These are phyloP conservation scores for Arthrobotrys megalospora DNA, from an alignment of 2,329 filamentous ascomycete species.

Conservation along the genomic window DNA sequence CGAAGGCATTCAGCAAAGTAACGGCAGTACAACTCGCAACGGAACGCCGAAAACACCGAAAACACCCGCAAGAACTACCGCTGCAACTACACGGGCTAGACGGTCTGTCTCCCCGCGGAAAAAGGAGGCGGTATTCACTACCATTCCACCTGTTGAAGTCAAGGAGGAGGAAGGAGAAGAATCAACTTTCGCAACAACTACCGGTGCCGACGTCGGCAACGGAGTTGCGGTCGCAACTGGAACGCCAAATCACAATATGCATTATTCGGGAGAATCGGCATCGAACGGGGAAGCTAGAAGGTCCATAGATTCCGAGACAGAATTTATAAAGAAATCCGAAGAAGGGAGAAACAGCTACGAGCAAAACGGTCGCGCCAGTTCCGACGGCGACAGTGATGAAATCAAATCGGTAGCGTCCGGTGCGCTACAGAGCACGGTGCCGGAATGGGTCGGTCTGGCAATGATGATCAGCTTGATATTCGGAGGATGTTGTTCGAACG, in stretches of 20 bases:
- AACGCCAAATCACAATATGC: slow-evolving; percentile 33
- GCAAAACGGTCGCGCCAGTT: slow-evolving; percentile 34
- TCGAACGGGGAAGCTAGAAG: slow-evolving; percentile 39
- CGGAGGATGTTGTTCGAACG: slow-evolving; percentile 94
- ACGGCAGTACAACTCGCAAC: slow-evolving; percentile 1
- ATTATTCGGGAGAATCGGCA: slow-evolving; percentile 42
- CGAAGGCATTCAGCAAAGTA: slow-evolving; percentile 20
- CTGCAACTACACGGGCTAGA: slow-evolving; percentile 7
- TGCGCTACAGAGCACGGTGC: slow-evolving; percentile 67
- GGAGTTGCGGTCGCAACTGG: background rate
- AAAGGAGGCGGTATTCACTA: slow-evolving; percentile 26
- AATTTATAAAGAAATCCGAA: slow-evolving; percentile 57
- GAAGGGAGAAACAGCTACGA: slow-evolving; percentile 48
- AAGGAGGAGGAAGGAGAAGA: slow-evolving; percentile 24
- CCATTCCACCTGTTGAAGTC: slow-evolving; percentile 17
- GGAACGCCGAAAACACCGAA: slow-evolving; percentile 30
- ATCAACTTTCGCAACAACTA: slow-evolving; percentile 31
- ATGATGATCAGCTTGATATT: slow-evolving; percentile 89
- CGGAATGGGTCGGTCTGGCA: slow-evolving; percentile 75
- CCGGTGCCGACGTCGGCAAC: slow-evolving; percentile 38
- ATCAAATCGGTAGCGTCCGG: slow-evolving; percentile 42
- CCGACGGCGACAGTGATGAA: slow-evolving; percentile 40
- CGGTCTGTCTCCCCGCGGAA: slow-evolving; percentile 51
- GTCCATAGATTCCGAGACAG: slow-evolving; percentile 49
- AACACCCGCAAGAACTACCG: slow-evolving; percentile 36